Conservation (phyloP, 768 basidiomycete genomes). For the Termitomyces sp. region DNA sequence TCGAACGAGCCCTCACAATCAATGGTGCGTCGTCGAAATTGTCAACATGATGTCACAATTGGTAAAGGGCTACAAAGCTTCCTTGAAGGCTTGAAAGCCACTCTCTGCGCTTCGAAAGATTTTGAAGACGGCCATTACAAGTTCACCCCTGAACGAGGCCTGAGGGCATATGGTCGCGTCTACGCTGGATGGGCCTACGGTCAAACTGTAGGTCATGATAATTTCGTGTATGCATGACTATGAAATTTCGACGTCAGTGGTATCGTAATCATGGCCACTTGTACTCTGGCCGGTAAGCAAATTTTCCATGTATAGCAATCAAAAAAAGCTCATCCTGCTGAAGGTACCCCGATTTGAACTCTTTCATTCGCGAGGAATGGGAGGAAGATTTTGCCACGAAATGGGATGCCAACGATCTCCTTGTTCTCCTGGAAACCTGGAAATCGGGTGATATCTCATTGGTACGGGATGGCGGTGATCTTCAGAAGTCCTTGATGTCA, state of each 20-base stretch:
- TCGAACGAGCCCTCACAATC: slow-evolving; percentile 49
- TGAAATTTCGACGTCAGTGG: slow-evolving; percentile 33
- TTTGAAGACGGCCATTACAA: slow-evolving; percentile 51
- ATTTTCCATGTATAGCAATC: background rate
- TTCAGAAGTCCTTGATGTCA: slow-evolving; percentile 30
- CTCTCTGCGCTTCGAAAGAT: slow-evolving; percentile 48
- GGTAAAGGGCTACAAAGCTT: slow-evolving; percentile 29
- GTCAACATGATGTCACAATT: background rate
- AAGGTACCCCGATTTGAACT: slow-evolving; percentile 42
- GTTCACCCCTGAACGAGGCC: slow-evolving; percentile 37
- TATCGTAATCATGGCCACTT: slow-evolving; percentile 44
- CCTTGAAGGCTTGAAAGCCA: slow-evolving; percentile 54
- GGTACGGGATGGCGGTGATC: slow-evolving; percentile 36
- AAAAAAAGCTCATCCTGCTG: background rate
- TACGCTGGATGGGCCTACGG: slow-evolving; percentile 59
- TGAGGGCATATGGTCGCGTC: slow-evolving; percentile 51
- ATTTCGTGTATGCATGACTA: background rate
- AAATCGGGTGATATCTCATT: slow-evolving; percentile 41
- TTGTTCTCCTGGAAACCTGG: slow-evolving; percentile 47
- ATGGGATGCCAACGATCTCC: slow-evolving; percentile 55
- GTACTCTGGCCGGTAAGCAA: slow-evolving; percentile 31
- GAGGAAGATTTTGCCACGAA: slow-evolving; percentile 34
- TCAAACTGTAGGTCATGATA: slow-evolving; percentile 35
- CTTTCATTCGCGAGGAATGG: slow-evolving; percentile 49
- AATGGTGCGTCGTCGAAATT: slow-evolving; percentile 31